A percentile compares a stretch with the other conserved stretches of the same genome.
phyloP scores from a whole-genome alignment of 176 grass and related monocot genomes.

The Ensete ventricosum region DNA sequence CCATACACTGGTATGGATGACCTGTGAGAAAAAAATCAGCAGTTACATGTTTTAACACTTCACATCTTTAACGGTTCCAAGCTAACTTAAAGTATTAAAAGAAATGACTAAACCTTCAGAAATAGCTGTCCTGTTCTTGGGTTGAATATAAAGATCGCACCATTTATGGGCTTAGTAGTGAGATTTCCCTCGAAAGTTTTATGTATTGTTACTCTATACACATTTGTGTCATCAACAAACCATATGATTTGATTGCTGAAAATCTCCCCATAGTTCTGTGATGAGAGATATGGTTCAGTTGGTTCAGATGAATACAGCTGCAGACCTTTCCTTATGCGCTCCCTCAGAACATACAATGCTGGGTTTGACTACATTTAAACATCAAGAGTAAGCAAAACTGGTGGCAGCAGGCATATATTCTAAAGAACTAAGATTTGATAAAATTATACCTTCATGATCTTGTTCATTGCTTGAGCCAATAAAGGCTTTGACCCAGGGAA shows the following conservation, averaged over 20 bases:
- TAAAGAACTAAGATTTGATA: neutral
- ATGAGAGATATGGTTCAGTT: constrained; percentile 93
- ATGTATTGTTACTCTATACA: constrained; percentile 92
- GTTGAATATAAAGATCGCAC: constrained; percentile 99
- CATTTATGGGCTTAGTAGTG: constrained; percentile 94
- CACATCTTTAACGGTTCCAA: neutral
- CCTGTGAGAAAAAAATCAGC: constrained; percentile 31
- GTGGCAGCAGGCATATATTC: neutral
- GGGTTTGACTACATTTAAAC: constrained; percentile 83
- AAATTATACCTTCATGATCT: constrained; percentile 91
- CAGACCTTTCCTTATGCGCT: constrained; percentile 92
- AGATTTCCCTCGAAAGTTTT: constrained; percentile 99
- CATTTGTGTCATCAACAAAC: constrained; percentile 99
- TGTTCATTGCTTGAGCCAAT: constrained; percentile 96
- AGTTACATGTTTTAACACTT: neutral
- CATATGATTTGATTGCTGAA: constrained; percentile 99
- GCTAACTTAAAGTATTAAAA: neutral
- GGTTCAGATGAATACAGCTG: constrained; percentile 98
- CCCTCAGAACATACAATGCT: constrained; percentile 84
- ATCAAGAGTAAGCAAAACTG: neutral
- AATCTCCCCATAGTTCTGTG: constrained; percentile 97
- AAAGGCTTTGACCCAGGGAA: constrained; percentile 97
- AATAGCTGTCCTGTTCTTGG: constrained; percentile 95
- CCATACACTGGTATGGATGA: constrained; percentile 98
- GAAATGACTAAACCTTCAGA: constrained; percentile 51